Base-by-base conservation (phyloP, 768 basidiomycete species). In the Termitomyces sp. region DNA sequence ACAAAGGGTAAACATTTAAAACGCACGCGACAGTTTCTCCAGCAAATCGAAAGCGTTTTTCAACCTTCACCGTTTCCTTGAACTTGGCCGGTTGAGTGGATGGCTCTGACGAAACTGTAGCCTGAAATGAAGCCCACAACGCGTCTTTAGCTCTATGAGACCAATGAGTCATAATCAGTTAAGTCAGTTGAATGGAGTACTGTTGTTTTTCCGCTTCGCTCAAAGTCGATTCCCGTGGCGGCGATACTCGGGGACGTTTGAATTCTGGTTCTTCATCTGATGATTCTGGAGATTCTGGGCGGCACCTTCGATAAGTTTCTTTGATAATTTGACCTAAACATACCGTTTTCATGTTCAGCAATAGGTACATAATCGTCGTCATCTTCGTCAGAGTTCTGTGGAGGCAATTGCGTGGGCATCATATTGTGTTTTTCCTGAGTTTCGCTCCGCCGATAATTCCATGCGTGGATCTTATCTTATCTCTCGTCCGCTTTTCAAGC, bases 21-120 rank as follows among this genome's bases (percentile, higher is more conserved):
- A 77, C 87, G 65, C 69, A 93, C 92, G 78, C 72, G 46, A 87
- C 76, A 32, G 86, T 81, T 59, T 93, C 85, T 24, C 92, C 92
- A 1, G 90, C 92, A 64, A 88, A 94, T 34, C 81, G 68, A 68
- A 85, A 88, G 36, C 75, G 79, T 66, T 84, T 88, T 68, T 85
- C 80, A 47, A 94, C 74, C 70, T 85, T 88, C 36, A 94, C 78
- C 63, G 76, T 74, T 53, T 74, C 79, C 60, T 63, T 68, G n/a
- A 68, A 50, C 14, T 62, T 59, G 1, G 63, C 57, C 37, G 64
- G 62, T n/a, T 39, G 61, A 57, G n/a, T 55, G n/a, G 54, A 57
- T 47, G 53, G 62, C 39, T 75, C 61, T 1, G 72, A 67, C 0
- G 76, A 62, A n/a, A 84, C 70, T 8, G 88, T 85, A 0, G 81